Evolutionary conservation across 2,329 filamentous ascomycete genomes (phyloP).

Genomic region (Fusarium staphyleae): DNA sequence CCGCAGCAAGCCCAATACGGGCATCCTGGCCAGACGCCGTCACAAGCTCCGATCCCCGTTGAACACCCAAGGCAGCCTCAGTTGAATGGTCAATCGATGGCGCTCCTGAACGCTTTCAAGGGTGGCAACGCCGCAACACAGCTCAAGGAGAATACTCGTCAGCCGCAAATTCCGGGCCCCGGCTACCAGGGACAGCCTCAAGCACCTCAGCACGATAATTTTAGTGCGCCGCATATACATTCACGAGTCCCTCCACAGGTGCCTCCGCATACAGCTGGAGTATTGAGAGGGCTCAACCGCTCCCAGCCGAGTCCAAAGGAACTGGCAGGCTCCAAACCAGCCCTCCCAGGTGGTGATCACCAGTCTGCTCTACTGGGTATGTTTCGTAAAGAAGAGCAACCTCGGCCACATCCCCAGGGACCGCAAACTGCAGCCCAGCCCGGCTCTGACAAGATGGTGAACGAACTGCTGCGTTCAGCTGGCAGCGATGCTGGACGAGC

Average conservation of each 20-base stretch:
- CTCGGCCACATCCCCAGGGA: constrained; percentile 12
- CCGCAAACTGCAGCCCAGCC: constrained; percentile 14
- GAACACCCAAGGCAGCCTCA: constrained; percentile 35
- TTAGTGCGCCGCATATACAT: constrained; percentile 14
- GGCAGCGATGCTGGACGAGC: constrained; percentile 14
- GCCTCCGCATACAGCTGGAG: constrained; percentile 12
- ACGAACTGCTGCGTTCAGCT: constrained; percentile 30
- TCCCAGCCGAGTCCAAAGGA: constrained; percentile 40
- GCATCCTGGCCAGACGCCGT: constrained; percentile 25
- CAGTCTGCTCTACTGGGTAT: constrained; percentile 60
- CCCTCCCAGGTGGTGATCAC: constrained; percentile 46
- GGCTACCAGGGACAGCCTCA: constrained; percentile 22
- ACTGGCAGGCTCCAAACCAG: constrained; percentile 40
- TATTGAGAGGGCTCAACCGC: constrained; percentile 13
- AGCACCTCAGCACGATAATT: constrained; percentile 15
- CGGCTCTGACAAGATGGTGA: constrained; percentile 30
- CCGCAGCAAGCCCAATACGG: constrained; percentile 40
- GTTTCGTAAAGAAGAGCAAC: constrained; percentile 55
- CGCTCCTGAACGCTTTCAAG: constrained; percentile 56
- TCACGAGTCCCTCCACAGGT: constrained; percentile 12
- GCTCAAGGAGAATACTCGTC: constrained; percentile 30
- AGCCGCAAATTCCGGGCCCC: constrained; percentile 15
- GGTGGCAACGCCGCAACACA: constrained; percentile 35
- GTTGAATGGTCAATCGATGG: constrained; percentile 53
- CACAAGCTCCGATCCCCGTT: constrained; percentile 17